These are phyloP conservation scores for Cylindrodendrum hubeiense DNA, from an alignment of 2,329 filamentous ascomycete species.

Conservation along the genomic window DNA sequence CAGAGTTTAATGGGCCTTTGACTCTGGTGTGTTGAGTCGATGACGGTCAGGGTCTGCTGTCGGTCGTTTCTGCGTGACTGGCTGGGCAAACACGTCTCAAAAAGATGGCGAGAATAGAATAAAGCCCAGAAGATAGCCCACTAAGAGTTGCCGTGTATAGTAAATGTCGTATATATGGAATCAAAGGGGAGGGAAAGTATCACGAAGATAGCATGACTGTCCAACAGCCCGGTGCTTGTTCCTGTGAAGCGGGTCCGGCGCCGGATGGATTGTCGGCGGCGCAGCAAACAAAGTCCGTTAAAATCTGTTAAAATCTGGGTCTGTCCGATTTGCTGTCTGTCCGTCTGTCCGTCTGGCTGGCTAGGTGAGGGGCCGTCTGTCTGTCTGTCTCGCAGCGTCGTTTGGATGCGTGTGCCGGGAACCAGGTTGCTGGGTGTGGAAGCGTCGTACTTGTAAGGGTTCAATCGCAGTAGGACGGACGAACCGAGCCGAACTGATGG, in stretches of 20 bases:
- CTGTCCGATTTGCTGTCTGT: neutral
- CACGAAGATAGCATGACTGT: neutral
- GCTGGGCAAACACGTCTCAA: neutral
- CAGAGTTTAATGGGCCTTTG: neutral
- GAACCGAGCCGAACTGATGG: neutral
- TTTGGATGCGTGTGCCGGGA: neutral
- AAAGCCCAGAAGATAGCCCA: neutral
- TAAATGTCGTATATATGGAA: no score
- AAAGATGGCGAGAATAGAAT: neutral
- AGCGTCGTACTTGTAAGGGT: neutral
- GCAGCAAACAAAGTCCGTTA: neutral
- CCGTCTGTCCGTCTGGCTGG: neutral
- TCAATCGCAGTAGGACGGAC: neutral
- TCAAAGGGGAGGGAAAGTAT: neutral
- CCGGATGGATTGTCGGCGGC: neutral
- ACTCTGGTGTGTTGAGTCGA: neutral
- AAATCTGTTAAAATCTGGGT: neutral
- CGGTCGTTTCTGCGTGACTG: neutral
- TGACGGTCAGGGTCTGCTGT: neutral
- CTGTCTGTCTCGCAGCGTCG: neutral
- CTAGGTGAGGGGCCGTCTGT: neutral
- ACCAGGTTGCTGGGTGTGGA: constrained; percentile 6
- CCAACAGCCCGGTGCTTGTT: neutral
- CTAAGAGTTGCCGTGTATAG: neutral
- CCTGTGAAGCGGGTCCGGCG: neutral